phyloP scores from a whole-genome alignment of 352 stramenopile species.

The Pythium plurisporium region DNA sequence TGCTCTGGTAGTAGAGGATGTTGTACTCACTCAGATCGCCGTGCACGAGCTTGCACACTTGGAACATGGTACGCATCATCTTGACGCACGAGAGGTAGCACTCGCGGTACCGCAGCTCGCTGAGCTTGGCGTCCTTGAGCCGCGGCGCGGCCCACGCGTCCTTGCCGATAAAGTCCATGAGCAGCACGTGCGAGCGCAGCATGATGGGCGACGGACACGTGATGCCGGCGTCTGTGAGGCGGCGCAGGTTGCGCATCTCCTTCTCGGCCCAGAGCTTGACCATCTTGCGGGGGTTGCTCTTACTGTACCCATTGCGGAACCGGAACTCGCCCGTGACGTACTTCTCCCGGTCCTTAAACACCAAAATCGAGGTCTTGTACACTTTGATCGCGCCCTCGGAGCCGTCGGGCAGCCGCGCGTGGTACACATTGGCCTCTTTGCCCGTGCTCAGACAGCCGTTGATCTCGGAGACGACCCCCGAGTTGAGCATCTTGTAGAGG shows the following conservation, averaged over 20 bases:
- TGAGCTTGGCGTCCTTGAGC: conserved; percentile 94
- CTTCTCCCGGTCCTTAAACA: conserved; percentile 99
- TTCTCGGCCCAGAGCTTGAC: conserved; percentile 99
- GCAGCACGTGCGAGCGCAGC: conserved; percentile 95
- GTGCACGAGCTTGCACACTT: conserved; percentile 96
- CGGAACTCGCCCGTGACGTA: conserved; percentile 98
- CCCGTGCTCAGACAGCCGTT: conserved; percentile 99
- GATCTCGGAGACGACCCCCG: conserved; percentile 94
- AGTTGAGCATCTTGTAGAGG: conserved; percentile 98
- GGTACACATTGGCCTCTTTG: conserved; percentile 99
- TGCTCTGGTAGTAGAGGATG: conserved; percentile 96
- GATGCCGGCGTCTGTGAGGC: conserved; percentile 90
- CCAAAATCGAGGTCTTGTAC: conserved; percentile 92
- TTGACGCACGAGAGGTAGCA: conserved; percentile 94
- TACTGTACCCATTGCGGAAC: conserved; percentile 96
- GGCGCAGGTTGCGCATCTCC: conserved; percentile 97
- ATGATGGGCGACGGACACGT: conserved; percentile 90
- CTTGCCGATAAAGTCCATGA: conserved; percentile 99
- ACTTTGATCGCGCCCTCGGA: conserved; percentile 83
- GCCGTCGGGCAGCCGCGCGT: conserved; percentile 79
- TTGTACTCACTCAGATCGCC: conserved; percentile 99
- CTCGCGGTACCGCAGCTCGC: conserved; percentile 87
- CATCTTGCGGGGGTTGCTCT: conserved; percentile 98
- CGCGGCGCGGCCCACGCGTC: conserved; percentile 93
- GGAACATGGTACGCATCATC: conserved; percentile 97